Conservation (phyloP, 768 basidiomycete species). For the Boletus barrowsii region DNA sequence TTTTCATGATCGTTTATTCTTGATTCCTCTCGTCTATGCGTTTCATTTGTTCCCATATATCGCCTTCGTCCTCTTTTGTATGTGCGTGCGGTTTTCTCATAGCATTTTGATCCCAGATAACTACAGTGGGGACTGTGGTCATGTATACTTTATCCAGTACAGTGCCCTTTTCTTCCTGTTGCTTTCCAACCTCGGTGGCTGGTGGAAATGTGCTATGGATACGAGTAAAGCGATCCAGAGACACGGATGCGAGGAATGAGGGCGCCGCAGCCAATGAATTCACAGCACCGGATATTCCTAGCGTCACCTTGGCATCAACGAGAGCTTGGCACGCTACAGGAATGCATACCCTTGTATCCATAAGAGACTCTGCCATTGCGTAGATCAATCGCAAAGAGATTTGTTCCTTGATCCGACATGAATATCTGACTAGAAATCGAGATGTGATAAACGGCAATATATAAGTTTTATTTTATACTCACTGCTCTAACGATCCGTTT, state of each 20-base stretch:
- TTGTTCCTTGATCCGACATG: constrained; percentile 61
- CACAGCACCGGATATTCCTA: constrained; percentile 71
- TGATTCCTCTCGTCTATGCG: constrained; percentile 42
- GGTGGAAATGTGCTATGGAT: constrained; percentile 62
- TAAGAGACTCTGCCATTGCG: constrained; percentile 64
- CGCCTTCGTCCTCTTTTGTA: constrained; percentile 46
- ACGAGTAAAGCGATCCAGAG: constrained; percentile 68
- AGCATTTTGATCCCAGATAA: constrained; percentile 57
- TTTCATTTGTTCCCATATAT: constrained; percentile 69
- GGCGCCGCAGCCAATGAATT: constrained; percentile 59
- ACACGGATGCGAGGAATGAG: constrained; percentile 53
- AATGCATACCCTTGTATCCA: constrained; percentile 58
- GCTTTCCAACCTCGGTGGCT: constrained; percentile 44
- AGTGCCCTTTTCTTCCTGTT: constrained; percentile 55
- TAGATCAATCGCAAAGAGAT: constrained; percentile 63
- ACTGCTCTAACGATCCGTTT: constrained; percentile 65
- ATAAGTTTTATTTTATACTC: constrained; percentile 26
- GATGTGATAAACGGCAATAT: not conserved
- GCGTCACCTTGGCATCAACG: not conserved
- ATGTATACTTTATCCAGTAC: constrained; percentile 64
- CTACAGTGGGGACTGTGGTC: constrained; percentile 57
- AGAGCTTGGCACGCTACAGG: not conserved
- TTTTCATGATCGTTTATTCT: constrained; percentile 11
- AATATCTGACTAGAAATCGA: constrained; percentile 56
- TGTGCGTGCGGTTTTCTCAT: constrained; percentile 12